Evolutionary conservation across 257 asterid species (phyloP), one percentile per base, ranked within the genome.

Genomic region (Thymus mandschuricus): DNA sequence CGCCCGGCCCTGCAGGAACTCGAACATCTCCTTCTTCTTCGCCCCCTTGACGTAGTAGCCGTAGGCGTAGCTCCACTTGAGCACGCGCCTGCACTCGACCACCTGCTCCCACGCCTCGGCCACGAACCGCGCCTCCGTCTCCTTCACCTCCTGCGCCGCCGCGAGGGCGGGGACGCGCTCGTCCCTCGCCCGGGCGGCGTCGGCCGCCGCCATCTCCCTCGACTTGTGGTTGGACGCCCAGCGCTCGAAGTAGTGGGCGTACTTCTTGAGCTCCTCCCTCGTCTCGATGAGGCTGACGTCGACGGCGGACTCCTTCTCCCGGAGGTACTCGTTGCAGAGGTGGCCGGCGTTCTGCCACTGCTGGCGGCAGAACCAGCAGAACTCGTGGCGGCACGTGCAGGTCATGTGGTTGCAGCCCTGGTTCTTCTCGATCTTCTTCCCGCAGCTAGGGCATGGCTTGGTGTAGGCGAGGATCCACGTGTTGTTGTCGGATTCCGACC

Each of bases 81-180:
- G 28, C 2, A 83, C 76, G 6, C 88, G 74, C 72, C 87, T 72
- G 43, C 90, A 85, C 57, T 85, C 87, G 6, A 76, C 81, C 1
- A 87, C 76, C 75, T 87, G 89, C 5, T 67, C 59, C 92, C 88
- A 82, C 1, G 92, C 89, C 15, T 72, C 76, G 1, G n/a, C 4
- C 27, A 83, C 68, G 12, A 69, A 78, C 50, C 28, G 9, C 30
- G 79, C 1, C 4, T 66, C 8, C 1, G 43, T 0, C 30, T 58
- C 44, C 0, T 1, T 65, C 7, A 72, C 1, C 6, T 48, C 1
- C 1, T 74, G 73, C 5, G 27, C 5, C 0, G 5, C 3, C 0
- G 68, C 31, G 2, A 84, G 67, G 10, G 1, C 56, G 5, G 52
- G 70, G 2, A 72, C 0, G 15, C 45, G 68, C 73, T 35, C 73